Base-by-base conservation (phyloP, 208 protist genomes). In the Acanthamoeba sp. region DNA sequence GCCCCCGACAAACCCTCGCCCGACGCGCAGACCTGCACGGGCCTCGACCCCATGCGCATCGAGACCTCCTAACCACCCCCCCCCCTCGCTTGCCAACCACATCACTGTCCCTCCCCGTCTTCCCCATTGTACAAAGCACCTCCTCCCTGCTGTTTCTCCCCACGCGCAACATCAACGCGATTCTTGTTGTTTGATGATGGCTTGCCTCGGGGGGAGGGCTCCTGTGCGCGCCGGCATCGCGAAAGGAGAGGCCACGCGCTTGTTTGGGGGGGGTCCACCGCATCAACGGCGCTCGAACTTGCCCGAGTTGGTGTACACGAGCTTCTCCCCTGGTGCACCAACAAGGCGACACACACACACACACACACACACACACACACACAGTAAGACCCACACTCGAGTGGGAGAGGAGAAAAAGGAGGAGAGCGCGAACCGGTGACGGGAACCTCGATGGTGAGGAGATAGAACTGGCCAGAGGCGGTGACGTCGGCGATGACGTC, bases 401-500 rank as follows among this genome's bases (percentile, higher is more conserved):
- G n/a, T n/a, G n/a, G n/a, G 52, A 59, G 20, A 20, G 52, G 52
- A 48, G 42, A 48, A 48, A 10, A 48, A 48, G 42, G 42, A 10
- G 42, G 42, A 10, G 42, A 48, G 42, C 6, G 42, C n/a, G 62
- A 36, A 36, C 62, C 62, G 6, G 62, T 71, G 24, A 71, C 62
- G 62, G 62, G 62, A 9, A 71, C 62, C 32, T 71, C 62, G 6
- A 71, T 6, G n/a, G 27, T 71, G n/a, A 71, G 62, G 29, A 71
- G 62, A n/a, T 71, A 71, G 62, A 71, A 71, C 36, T 71, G 62
- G 73, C 73, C 42, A 1, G 40, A 24, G 36, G 22, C 32, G 20
- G 42, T 42, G 27, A 84, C 73, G 27, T 84, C 73, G 73, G 73
- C 73, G 14, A 32, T 42, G 40, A 84, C 73, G 22, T 84, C 73